Evolutionary conservation across 1,139 yeast species (phyloP).

Genomic region (Pichia sp.): DNA sequence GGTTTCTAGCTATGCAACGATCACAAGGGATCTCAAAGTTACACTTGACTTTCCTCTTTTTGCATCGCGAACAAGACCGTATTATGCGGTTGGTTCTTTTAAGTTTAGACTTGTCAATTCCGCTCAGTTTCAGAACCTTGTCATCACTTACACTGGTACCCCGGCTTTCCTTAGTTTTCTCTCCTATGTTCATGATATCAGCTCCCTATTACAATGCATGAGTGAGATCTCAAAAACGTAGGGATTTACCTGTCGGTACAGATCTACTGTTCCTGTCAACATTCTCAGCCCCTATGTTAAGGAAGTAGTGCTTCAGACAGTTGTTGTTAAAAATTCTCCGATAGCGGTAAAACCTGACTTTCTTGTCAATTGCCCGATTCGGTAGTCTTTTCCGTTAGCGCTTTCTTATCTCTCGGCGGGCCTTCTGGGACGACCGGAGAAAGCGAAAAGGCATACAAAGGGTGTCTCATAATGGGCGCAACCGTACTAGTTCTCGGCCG

Average conservation of each 20-base stretch:
- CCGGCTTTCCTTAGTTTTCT: not conserved
- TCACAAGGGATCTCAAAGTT: slow-evolving; percentile 36
- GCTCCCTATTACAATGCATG: not conserved
- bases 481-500: too few species aligned
- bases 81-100: slow-evolving; percentile 30
- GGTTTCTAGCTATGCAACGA: slow-evolving; percentile 32
- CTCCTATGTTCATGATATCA: not conserved
- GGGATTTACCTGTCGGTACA: too few species aligned
- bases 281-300: too few species aligned
- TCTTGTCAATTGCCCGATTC: not conserved
- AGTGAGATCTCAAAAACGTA: too few species aligned
- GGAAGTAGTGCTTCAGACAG: not conserved
- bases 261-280: too few species aligned
- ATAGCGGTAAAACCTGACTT: not conserved
- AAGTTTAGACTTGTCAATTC: slow-evolving; percentile 20
- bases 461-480: too few species aligned
- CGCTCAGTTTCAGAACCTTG: not conserved
- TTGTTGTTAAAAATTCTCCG: not conserved
- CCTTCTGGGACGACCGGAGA: too few species aligned
- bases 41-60: slow-evolving; percentile 33
- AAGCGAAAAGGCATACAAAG: too few species aligned
- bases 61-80: slow-evolving; percentile 32
- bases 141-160: not conserved
- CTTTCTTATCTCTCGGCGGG: not conserved
- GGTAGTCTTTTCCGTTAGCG: not conserved